phyloP scores from a whole-genome alignment of 148 eudicot species.

The Nyssa sinensis region DNA sequence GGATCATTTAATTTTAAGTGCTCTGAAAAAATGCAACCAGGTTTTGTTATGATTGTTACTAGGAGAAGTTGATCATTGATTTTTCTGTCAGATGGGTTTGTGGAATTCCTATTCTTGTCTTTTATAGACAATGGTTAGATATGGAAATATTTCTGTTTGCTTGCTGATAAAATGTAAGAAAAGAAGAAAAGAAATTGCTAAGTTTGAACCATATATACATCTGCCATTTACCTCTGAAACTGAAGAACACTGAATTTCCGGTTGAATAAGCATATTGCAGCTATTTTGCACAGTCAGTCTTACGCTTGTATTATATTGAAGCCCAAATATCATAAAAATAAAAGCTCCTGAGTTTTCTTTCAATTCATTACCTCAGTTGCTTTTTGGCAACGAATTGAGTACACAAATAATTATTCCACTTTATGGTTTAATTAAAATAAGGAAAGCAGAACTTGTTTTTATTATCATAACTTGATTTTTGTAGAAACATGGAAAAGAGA shows the following conservation, averaged over 20 bases:
- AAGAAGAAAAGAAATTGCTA: not conserved
- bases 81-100: not conserved
- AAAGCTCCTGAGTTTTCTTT: not conserved
- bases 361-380: not conserved
- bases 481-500: not conserved
- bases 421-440: not conserved
- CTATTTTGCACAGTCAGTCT: not conserved
- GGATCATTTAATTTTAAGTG: not conserved
- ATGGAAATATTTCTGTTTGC: not conserved
- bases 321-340: not conserved
- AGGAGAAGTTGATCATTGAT: not conserved
- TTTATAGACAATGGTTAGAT: not conserved
- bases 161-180: slow-evolving; percentile 7
- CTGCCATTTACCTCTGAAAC: too few species aligned
- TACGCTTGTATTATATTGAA: not conserved
- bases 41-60: not conserved
- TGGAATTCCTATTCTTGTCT: not conserved
- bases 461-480: not conserved
- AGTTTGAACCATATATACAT: too few species aligned
- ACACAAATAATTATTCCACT: not conserved
- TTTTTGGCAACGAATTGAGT: not conserved
- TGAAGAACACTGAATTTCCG: too few species aligned
- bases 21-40: slow-evolving; percentile 1
- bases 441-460: not conserved
- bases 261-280: not conserved